These are phyloP conservation scores for Setaria italica DNA, from an alignment of 202 grass and related monocot genomes.

Conservation along the genomic window DNA sequence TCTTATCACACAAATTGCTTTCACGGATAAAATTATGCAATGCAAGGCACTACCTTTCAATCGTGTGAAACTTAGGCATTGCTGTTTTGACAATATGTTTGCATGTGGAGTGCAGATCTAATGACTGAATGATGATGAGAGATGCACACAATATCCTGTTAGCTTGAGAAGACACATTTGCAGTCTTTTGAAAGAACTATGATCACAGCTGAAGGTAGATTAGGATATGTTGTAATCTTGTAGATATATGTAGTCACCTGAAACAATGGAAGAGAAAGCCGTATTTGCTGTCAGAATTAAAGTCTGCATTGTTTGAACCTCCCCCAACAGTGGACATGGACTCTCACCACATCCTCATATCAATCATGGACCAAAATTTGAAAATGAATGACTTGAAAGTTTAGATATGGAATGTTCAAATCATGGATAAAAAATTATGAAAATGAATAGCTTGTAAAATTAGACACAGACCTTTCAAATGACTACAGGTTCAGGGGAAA, in stretches of 20 bases:
- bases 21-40: too few species aligned
- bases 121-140: conserved; percentile 28
- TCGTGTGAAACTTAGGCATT: not conserved
- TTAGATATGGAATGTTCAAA: too few species aligned
- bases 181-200: not conserved
- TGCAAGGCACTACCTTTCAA: too few species aligned
- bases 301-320: not conserved
- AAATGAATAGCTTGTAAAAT: not conserved
- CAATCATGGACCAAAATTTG: not conserved
- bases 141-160: conserved; percentile 21
- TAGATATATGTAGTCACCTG: not conserved
- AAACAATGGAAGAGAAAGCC: not conserved
- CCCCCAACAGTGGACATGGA: not conserved
- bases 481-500: not conserved
- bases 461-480: not conserved
- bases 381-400: too few species aligned
- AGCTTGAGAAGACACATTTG: not conserved
- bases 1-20: too few species aligned
- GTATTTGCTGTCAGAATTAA: not conserved
- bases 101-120: not conserved
- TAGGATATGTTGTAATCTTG: not conserved
- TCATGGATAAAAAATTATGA: too few species aligned
- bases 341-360: not conserved
- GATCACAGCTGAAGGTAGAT: not conserved
- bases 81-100: not conserved